phyloP scores from a whole-genome alignment of 805 yeast species.

The Myxozyma lipomycoides region DNA sequence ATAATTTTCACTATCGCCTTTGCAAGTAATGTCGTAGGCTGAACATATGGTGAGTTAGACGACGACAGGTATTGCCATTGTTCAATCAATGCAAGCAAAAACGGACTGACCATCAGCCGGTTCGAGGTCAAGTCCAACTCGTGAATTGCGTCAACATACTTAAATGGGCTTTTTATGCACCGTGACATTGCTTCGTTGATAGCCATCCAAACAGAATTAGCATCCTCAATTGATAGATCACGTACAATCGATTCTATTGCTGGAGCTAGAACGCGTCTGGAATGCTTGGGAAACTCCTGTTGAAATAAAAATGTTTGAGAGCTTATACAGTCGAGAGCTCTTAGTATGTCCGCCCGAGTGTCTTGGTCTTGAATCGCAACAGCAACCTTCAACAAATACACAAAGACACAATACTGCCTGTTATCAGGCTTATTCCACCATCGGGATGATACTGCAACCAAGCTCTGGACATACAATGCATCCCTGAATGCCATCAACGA shows the following conservation, averaged over 20 bases:
- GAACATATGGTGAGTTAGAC: slow-evolving; percentile 28
- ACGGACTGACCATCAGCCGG: slow-evolving; percentile 49
- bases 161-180: slow-evolving; percentile 71
- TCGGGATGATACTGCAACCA: slow-evolving; percentile 51
- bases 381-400: slow-evolving; percentile 50
- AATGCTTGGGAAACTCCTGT: slow-evolving; percentile 48
- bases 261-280: slow-evolving; percentile 51
- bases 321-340: slow-evolving; percentile 49
- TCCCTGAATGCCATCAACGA: slow-evolving; percentile 24
- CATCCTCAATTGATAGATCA: slow-evolving; percentile 13
- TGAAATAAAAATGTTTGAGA: slow-evolving; percentile 55
- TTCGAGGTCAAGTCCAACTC: background rate
- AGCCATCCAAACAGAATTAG: slow-evolving; percentile 51
- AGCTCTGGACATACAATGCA: slow-evolving; percentile 58
- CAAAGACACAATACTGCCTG: slow-evolving; percentile 58
- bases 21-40: slow-evolving; percentile 50
- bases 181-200: slow-evolving; percentile 76
- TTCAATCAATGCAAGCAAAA: slow-evolving; percentile 56
- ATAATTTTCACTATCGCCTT: slow-evolving; percentile 34
- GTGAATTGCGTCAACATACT: slow-evolving; percentile 62
- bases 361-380: background rate
- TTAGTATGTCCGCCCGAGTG: slow-evolving; percentile 44
- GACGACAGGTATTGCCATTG: slow-evolving; percentile 58
- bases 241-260: slow-evolving; percentile 41
- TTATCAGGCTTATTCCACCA: slow-evolving; percentile 66